Evolutionary conservation across 2,329 filamentous ascomycete species (phyloP), one percentile per base, ranked within the genome.

Genomic region (Stachybotrys echinatus): DNA sequence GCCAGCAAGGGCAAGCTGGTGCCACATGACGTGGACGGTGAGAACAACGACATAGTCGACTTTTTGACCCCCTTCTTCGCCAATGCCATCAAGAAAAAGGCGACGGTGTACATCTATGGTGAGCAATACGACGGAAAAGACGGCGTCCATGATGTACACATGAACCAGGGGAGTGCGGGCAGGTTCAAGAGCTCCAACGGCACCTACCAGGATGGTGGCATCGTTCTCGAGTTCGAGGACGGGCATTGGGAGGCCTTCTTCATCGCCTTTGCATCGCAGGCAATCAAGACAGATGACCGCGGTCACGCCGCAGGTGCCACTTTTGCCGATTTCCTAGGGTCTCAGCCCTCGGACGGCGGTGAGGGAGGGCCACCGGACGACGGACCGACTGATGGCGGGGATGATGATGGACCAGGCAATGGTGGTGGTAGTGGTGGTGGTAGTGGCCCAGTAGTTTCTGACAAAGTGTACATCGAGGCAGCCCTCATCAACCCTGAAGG

Each of bases 211-310:
- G 54, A 56, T 17, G 54, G 50, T 7, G 50, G 54, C 8, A 17
- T 52, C 10, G 23, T 51, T 42, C 12, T 56, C 12, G 37, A 53
- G 38, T 56, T 50, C 39, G 34, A 27, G 6, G 50, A 54, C 42
- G 48, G 38, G 8, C 47, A 46, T 19, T 56, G 47, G 45, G 52
- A 54, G 37, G 49, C 47, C 4, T 46, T 53, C 20, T 50, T 54
- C 34, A 47, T 54, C 12, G 49, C 45, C 21, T 54, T 56, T 48
- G 45, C 52, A 10, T 52, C 50, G 6, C 50, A 54, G 27, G 23
- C 50, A 31, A 19, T 50, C 18, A 47, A 52, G 48, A 55, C 51
- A 3, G 48, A 49, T 45, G 43, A 38, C 44, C 42, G 37, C 48
- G 46, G 23, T 22, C 34, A 51, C 50, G 22, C 43, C 43, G 45